These are phyloP conservation scores for Penicillium polonicum DNA, from an alignment of 2,329 filamentous ascomycete genomes.

Conservation along the genomic window DNA sequence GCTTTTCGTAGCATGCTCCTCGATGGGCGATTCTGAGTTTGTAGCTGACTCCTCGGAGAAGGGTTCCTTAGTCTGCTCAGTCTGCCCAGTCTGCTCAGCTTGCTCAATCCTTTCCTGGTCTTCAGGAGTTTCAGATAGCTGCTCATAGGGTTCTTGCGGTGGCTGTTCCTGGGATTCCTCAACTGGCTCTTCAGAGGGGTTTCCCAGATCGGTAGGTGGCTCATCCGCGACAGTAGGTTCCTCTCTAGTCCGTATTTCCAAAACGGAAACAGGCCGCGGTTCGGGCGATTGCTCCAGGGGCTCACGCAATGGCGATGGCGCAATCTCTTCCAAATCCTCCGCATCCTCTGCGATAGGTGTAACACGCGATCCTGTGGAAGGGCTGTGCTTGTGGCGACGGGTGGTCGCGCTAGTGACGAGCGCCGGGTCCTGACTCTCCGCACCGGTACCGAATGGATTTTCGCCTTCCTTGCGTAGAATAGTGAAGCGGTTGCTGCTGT, in stretches of 20 bases:
- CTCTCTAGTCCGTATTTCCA: constrained; percentile 3
- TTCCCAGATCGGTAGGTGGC: neutral
- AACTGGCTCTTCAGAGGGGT: constrained; percentile 1
- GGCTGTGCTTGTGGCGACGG: constrained; percentile 77
- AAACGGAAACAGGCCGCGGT: constrained; percentile 15
- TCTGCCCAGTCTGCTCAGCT: neutral
- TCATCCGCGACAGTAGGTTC: constrained; percentile 4
- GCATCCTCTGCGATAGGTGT: constrained; percentile 79
- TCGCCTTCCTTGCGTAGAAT: constrained; percentile 39
- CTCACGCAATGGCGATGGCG: constrained; percentile 13
- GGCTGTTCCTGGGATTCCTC: constrained; percentile 4
- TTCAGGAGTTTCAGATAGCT: constrained; percentile 5
- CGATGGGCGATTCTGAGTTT: constrained; percentile 5
- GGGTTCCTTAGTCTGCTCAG: neutral
- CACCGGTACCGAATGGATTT: constrained; percentile 14
- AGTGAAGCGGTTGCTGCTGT: constrained; percentile 34
- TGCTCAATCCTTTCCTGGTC: neutral
- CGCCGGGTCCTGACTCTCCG: constrained; percentile 45
- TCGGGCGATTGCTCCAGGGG: constrained; percentile 17
- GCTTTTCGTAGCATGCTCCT: constrained; percentile 7
- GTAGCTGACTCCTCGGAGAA: neutral
- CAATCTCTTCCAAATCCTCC: constrained; percentile 62
- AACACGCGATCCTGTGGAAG: constrained; percentile 74
- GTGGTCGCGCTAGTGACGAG: constrained; percentile 67
- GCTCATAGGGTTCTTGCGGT: neutral